These are phyloP conservation scores for Ceratocystis colombiana DNA, from an alignment of 2,329 filamentous ascomycete genomes.

Conservation along the genomic window DNA sequence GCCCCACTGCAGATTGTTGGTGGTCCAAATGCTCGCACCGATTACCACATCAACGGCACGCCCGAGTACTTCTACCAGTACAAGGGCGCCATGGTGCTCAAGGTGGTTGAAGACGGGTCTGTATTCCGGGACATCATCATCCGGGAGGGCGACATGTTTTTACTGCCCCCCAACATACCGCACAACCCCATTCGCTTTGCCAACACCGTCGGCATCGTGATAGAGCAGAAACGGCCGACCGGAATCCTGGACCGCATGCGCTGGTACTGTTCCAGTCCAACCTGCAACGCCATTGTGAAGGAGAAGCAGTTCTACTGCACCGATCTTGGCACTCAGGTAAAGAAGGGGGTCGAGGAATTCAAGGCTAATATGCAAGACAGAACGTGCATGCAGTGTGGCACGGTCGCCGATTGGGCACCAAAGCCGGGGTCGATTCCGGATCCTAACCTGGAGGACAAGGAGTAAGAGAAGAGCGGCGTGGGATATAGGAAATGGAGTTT, in stretches of 20 bases:
- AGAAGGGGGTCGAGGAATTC: slow-evolving; percentile 77
- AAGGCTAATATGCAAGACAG: slow-evolving; percentile 55
- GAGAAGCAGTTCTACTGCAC: slow-evolving; percentile 82
- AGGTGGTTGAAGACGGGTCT: slow-evolving; percentile 70
- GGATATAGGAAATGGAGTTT: neutral
- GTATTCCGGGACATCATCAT: slow-evolving; percentile 77
- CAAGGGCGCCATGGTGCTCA: slow-evolving; percentile 85
- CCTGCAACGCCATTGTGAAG: slow-evolving; percentile 63
- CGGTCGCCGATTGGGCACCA: slow-evolving; percentile 61
- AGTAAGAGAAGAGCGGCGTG: neutral
- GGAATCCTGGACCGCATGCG: slow-evolving; percentile 65
- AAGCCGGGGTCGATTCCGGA: slow-evolving; percentile 48
- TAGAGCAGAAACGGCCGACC: slow-evolving; percentile 71
- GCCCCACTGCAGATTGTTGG: slow-evolving; percentile 60
- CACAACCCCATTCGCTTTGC: slow-evolving; percentile 93
- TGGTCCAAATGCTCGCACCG: slow-evolving; percentile 87
- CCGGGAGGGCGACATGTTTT: slow-evolving; percentile 84
- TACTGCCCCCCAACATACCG: slow-evolving; percentile 86
- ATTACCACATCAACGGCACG: slow-evolving; percentile 96
- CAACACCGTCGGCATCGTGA: slow-evolving; percentile 83
- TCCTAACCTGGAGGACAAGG: slow-evolving; percentile 42
- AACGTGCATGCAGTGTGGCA: slow-evolving; percentile 67
- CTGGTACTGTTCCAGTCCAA: slow-evolving; percentile 66
- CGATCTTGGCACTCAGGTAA: slow-evolving; percentile 88
- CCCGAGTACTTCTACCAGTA: slow-evolving; percentile 98